Evolutionary conservation across 2,329 filamentous ascomycete species (phyloP).

Genomic region (Pestalotiopsis sp.): DNA sequence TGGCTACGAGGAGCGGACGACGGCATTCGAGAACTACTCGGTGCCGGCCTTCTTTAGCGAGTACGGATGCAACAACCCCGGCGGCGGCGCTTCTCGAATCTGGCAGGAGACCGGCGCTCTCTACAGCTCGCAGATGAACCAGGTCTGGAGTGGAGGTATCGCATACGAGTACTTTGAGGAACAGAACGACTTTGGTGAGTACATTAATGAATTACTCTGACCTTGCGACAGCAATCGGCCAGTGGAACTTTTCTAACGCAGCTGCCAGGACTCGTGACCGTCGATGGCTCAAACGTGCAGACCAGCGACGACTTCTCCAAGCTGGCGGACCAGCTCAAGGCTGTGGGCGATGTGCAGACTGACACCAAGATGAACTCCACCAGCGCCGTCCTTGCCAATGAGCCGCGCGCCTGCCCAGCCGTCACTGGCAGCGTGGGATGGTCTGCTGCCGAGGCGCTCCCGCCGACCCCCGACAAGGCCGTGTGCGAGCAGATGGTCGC

Average conservation of each 20-base stretch:
- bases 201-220: too few relatives aligned
- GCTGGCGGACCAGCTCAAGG: slow-evolving; percentile 59
- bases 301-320: slow-evolving; percentile 65
- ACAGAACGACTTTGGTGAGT: slow-evolving; percentile 63
- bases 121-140: slow-evolving; percentile 67
- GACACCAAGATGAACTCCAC: slow-evolving; percentile 53
- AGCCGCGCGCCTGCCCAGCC: slow-evolving; percentile 61
- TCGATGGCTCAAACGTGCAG: slow-evolving; percentile 44
- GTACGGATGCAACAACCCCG: slow-evolving; percentile 70
- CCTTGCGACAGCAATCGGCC: neutral
- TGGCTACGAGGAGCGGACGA: slow-evolving; percentile 67
- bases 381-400: slow-evolving; percentile 64
- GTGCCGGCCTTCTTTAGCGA: slow-evolving; percentile 79
- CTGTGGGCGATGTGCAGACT: slow-evolving; percentile 52
- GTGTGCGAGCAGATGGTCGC: slow-evolving; percentile 72
- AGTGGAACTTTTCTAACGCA: neutral
- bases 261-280: slow-evolving; percentile 44
- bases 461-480: slow-evolving; percentile 67
- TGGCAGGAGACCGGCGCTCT: slow-evolving; percentile 71
- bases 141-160: slow-evolving; percentile 75
- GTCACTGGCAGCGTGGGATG: slow-evolving; percentile 50
- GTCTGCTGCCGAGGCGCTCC: slow-evolving; percentile 61
- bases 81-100: slow-evolving; percentile 51
- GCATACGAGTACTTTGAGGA: slow-evolving; percentile 84
- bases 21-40: slow-evolving; percentile 69